Evolutionary conservation across 1,284 basidiomycete species (phyloP), one percentile per base, ranked within the genome.

Genomic region (Boletus sp.): DNA sequence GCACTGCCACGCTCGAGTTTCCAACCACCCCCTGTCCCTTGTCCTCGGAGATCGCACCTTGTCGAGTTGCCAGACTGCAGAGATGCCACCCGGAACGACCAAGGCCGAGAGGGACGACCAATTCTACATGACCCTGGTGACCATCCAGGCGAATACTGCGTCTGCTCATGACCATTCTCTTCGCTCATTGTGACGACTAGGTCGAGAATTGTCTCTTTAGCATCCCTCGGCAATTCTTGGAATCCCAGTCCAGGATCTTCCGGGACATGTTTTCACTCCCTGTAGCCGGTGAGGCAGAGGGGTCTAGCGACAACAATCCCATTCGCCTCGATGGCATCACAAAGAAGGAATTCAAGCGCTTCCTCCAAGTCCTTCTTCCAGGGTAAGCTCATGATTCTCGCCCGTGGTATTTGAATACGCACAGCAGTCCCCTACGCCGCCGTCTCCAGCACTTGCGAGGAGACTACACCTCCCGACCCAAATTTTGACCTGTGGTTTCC

Each of bases 211-310:
- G 34, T 37, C 41, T 63, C 22, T 64, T 56, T 46, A 64, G 45
- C 29, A 42, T 61, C 5, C 62, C 60, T 10, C 51, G 44, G 19
- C 46, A 53, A 19, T n/a, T 41, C 1, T 22, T 64, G 14, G 52
- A 55, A 27, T 49, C 49, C 5, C 52, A 48, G 25, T 60, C 58
- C 19, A 48, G 27, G 9, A 14, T 61, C 41, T 64, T 65, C 29
- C 56, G 51, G 20, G 55, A 63, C 19, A 50, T 66, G 49, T 57
- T 64, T 41, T 48, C 49, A 17, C 44, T 66, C 13, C 60, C 56
- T 29, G 34, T 27, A 20, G 17, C 29, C n/a, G 29, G 26, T 16
- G 20, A 47, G 29, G n/a, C 29, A 25, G 62, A 66, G 26, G 57
- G 61, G 8, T 44, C 35, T 4, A 42, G 41, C 5, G 50, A 60